Evolutionary conservation across 805 yeast species (phyloP), one percentile per base, ranked within the genome.

Genomic region (Komagataella pastoris): DNA sequence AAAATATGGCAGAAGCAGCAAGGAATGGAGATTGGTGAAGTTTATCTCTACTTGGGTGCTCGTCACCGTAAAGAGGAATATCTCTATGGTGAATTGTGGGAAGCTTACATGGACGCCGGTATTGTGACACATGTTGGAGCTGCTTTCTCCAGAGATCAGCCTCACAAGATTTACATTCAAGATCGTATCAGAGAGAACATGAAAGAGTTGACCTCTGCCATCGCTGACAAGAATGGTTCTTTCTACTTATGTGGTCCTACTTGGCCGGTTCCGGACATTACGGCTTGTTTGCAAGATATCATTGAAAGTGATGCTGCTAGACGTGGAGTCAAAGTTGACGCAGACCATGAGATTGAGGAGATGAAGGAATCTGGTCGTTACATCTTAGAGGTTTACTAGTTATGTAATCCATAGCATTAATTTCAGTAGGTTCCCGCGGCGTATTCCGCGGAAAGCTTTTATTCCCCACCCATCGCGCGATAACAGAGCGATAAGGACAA

Each of bases 191-290:
- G 89, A 62, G 88, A 88, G 65, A 77, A 80, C 53, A 70, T 88
- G 61, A 76, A 73, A 50, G 83, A 79, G 47, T 76, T 91, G 67
- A 85, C 85, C 49, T 86, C 80, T 47, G 90, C 96, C 50, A 80
- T 91, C 67, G 84, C 82, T 47, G 70, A 73, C 56, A 76, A 89
- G 70, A 72, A 83, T 53, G 98, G 98, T 53, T 83, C 89, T 23
- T 91, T 91, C 79, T 91, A 91, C 72, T 76, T 91, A 65, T 91
- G 98, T 80, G 98, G 98, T 56, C 98, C 98, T 47, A 91, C 97
- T 2, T 91, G 98, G 98, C 98, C 98, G 40, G 97, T 91, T 62
- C 97, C 98, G 8, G 97, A 90, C 66, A 86, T 91, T 60, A 86
- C 96, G 51, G 85, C 83, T 47, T 95, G 96, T 60, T 73, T 91